These are phyloP conservation scores for Aspergillus ibericus DNA, from an alignment of 2,329 filamentous ascomycete species.

Conservation along the genomic window DNA sequence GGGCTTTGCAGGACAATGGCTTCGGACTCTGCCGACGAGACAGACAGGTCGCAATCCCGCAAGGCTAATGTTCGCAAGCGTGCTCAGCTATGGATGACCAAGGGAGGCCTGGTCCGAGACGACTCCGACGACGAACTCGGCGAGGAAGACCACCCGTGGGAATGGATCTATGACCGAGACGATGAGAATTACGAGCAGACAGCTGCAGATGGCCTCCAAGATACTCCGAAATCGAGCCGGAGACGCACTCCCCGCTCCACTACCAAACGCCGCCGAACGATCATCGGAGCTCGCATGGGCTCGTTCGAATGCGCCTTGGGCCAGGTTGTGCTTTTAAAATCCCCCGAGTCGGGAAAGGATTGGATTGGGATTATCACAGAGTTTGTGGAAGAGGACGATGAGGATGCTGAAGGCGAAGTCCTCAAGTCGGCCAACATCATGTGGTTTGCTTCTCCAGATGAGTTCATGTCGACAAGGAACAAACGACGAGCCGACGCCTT, in stretches of 20 bases:
- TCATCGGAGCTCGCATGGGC: constrained; percentile 81
- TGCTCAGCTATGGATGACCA: constrained; percentile 54
- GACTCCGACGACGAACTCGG: constrained; percentile 88
- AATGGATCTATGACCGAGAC: constrained; percentile 68
- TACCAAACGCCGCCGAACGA: constrained; percentile 46
- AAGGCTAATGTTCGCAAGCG: constrained; percentile 34
- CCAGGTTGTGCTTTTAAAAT: constrained; percentile 82
- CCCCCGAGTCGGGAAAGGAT: constrained; percentile 79
- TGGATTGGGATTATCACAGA: constrained; percentile 90
- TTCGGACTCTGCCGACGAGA: constrained; percentile 15
- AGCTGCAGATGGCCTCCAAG: constrained; percentile 17
- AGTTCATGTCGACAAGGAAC: constrained; percentile 78
- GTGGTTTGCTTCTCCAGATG: constrained; percentile 87
- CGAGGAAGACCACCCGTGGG: constrained; percentile 70
- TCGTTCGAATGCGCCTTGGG: constrained; percentile 77
- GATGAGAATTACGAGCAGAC: constrained; percentile 22
- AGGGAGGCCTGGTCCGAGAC: constrained; percentile 66
- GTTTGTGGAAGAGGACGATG: constrained; percentile 72
- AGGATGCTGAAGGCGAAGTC: constrained; percentile 48
- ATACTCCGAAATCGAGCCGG: constrained; percentile 26
- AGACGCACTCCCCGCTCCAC: constrained; percentile 32
- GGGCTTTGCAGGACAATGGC: constrained; percentile 20
- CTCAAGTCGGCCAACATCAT: constrained; percentile 81
- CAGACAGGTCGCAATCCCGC: constrained; percentile 13
- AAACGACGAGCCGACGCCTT: constrained; percentile 81